Evolutionary conservation across 306 rosid genomes (phyloP).

Genomic region (Malus asiatica): DNA sequence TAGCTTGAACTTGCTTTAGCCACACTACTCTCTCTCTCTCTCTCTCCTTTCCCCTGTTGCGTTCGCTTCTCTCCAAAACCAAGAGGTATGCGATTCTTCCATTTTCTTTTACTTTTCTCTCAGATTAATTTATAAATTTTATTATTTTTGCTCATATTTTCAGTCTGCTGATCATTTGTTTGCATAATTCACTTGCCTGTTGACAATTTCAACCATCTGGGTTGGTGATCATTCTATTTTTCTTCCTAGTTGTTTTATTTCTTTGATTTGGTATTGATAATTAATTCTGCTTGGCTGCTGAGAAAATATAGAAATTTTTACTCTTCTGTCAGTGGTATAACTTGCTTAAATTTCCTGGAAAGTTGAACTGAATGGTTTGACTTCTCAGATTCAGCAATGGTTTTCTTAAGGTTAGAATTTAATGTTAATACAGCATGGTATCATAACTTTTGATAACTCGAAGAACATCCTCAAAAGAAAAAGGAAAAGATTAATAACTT

Average conservation of each 20-base stretch:
- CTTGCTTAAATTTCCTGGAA: neutral
- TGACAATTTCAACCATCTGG: conserved; percentile 6
- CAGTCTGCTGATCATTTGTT: neutral
- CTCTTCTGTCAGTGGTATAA: neutral
- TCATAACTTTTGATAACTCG: neutral
- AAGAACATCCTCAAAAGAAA: neutral
- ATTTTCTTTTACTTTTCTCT: neutral
- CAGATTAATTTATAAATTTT: neutral
- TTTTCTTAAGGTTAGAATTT: neutral
- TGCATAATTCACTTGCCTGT: neutral
- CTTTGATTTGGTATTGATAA: neutral
- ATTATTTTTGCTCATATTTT: neutral
- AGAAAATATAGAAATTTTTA: neutral
- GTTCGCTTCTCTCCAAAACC: conserved; percentile 8
- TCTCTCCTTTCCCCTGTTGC: neutral
- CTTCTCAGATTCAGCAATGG: neutral
- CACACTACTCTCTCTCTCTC: neutral
- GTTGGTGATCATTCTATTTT: neutral
- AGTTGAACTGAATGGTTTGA: neutral
- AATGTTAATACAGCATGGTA: neutral
- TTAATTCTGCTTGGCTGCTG: neutral
- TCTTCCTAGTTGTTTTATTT: neutral
- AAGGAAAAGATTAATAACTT: neutral
- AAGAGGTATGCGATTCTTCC: conserved; percentile 22
- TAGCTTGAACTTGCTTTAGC: neutral